These are phyloP conservation scores for Salix arbutifolia DNA, from an alignment of 345 rosid genomes.

Conservation along the genomic window DNA sequence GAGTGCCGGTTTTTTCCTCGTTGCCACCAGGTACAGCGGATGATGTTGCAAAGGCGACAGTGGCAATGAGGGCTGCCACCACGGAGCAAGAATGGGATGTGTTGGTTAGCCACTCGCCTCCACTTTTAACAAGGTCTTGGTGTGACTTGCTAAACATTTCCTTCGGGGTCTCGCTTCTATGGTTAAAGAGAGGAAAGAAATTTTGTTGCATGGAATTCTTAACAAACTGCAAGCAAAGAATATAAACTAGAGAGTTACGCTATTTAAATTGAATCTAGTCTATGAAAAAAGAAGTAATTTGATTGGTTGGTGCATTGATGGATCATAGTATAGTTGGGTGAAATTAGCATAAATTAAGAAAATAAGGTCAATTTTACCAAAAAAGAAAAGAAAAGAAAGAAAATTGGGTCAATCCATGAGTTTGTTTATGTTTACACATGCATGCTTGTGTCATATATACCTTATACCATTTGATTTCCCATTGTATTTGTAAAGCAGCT, in stretches of 20 bases:
- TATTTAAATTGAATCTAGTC: no score
- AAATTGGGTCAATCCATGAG: no score
- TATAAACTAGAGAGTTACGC: no score
- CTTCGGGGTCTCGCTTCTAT: constrained; percentile 21
- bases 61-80: constrained; percentile 52
- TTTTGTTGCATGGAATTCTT: constrained; percentile 35
- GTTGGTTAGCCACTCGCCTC: constrained; percentile 42
- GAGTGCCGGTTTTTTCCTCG: neutral
- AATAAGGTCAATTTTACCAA: no score
- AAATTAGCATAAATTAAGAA: no score
- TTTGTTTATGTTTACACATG: no score
- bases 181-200: constrained; percentile 35
- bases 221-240: constrained; percentile 31
- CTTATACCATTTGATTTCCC: constrained; percentile 65
- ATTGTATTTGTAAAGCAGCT: constrained; percentile 56
- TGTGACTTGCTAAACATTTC: constrained; percentile 38
- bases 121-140: constrained; percentile 27
- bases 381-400: no score
- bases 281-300: no score
- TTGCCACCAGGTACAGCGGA: constrained; percentile 32
- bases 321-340: no score
- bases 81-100: constrained; percentile 54
- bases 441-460: constrained; percentile 16
- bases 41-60: constrained; percentile 51
- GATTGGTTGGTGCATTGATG: no score